These are phyloP conservation scores for Lachancea thermotolerans DNA, from an alignment of 805 yeast species.

Conservation along the genomic window DNA sequence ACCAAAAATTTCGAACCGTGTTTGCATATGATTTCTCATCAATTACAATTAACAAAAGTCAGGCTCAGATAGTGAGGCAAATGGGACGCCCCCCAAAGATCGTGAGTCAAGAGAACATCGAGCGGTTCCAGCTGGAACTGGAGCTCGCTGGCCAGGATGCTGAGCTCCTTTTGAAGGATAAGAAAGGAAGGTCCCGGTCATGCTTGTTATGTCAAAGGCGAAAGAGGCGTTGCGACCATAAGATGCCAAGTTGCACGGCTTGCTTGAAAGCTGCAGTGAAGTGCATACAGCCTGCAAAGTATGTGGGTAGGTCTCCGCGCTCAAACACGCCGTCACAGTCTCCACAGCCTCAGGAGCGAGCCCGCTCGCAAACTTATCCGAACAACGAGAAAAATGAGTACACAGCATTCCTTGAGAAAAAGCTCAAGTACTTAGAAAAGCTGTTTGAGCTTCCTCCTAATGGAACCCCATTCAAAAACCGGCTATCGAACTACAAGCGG, in stretches of 20 bases:
- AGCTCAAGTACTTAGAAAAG: constrained; percentile 45
- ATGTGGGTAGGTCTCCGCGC: constrained; percentile 21
- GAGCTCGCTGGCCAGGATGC: constrained; percentile 30
- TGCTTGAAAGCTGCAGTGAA: constrained; percentile 57
- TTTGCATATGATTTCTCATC: background rate
- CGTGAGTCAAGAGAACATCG: constrained; percentile 31
- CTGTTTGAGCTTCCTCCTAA: constrained; percentile 29
- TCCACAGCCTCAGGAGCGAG: background rate
- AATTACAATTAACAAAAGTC: background rate
- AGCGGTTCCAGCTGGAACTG: constrained; percentile 29
- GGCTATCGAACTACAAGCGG: constrained; percentile 32
- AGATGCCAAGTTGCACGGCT: constrained; percentile 57
- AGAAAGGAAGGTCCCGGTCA: constrained; percentile 51
- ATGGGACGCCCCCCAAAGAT: constrained; percentile 35
- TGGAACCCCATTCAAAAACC: constrained; percentile 27
- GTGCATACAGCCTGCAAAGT: constrained; percentile 60
- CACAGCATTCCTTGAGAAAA: constrained; percentile 49
- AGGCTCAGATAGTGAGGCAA: background rate
- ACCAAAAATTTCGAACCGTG: too few species aligned
- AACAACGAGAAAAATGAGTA: constrained; percentile 43
- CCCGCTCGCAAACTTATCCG: background rate
- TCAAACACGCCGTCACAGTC: background rate
- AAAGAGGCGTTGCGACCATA: constrained; percentile 60
- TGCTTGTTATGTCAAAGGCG: constrained; percentile 51
- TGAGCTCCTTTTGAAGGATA: constrained; percentile 33